Base-by-base conservation (phyloP, 148 eudicot species). In the Amaranthus palmeri region DNA sequence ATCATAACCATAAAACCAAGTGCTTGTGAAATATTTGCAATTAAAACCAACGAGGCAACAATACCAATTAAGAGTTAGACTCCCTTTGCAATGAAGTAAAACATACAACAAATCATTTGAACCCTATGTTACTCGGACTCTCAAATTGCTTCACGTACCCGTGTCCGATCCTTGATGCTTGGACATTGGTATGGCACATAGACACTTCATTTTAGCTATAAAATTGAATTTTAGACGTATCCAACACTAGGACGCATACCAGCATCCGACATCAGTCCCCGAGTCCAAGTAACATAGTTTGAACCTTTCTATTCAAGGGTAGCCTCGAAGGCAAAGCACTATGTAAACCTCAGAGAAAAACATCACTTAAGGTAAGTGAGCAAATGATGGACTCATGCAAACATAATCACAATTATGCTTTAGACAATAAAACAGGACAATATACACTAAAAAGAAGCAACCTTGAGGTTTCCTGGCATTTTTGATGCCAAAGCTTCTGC, bases 401-500 rank as follows among this genome's bases (percentile, higher is more conserved):
- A 17, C 41, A 65, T 56, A 54, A 13, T n/a, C 44, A 42, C 42
- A 11, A 41, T 11, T 42, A 42, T 0, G 7, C 41, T 59, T 41
- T 14, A 47, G 48, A 25, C 36, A 25, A 25, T 13, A 51, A 51
- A 50, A 51, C 17, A 50, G 17, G 52, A 54, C 4, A 49, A n/a
- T 13, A 49, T 45, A 62, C 7, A 41, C 48, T 65, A 67, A 41
- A 25, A 13, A 72, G 65, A 42, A 71, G 15, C 5, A 54, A 92
- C 98, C 96, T 91, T 95, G 8, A 95, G 83, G 78, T 88, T 91
- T 65, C 97, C 97, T 8, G 97, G 98, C 98, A 95, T 95, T 83
- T 95, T 95, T 52, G 97, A 88, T 54, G 98, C 97, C 72, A 95
- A 79, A 14, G 85, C 98, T 80, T 95, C 97, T 8, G 97, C 98